Conservation (phyloP, 2,329 filamentous ascomycete species). For the Berkeleyomyces basicola region DNA sequence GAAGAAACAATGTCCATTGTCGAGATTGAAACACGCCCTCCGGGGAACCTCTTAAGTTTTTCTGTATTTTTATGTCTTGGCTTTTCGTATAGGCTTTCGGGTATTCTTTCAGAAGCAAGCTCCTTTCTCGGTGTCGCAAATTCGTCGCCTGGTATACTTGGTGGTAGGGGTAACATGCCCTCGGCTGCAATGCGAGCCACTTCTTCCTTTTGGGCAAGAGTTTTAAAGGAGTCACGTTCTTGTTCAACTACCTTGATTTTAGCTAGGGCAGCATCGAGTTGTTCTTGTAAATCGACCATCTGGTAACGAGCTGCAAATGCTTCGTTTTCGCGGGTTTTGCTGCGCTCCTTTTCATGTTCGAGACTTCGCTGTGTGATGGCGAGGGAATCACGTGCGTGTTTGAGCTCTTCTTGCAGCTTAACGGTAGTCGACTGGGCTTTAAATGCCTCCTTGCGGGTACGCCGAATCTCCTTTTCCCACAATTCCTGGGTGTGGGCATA, state of each 20-base stretch:
- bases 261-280: conserved; percentile 47
- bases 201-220: conserved; percentile 55
- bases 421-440: conserved; percentile 54
- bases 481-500: conserved; percentile 47
- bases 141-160: conserved; percentile 36
- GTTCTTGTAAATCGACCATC: conserved; percentile 47
- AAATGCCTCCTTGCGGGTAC: conserved; percentile 55
- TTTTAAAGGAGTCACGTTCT: conserved; percentile 59
- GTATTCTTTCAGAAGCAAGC: conserved; percentile 11
- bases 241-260: conserved; percentile 50
- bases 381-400: conserved; percentile 37
- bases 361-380: conserved; percentile 42
- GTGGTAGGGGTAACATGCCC: conserved; percentile 50
- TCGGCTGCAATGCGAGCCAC: conserved; percentile 56
- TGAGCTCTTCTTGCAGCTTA: conserved; percentile 59
- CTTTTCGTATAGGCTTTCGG: conserved; percentile 14
- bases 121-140: conserved; percentile 43
- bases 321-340: conserved; percentile 47
- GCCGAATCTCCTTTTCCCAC: conserved; percentile 59
- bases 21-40: conserved; percentile 28
- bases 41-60: conserved; percentile 17
- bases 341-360: conserved; percentile 45
- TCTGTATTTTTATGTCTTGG: conserved; percentile 15
- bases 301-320: conserved; percentile 51
- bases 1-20: conserved; percentile 37